Percentiles rank a stretch among this genome's conserved stretches.
These are phyloP conservation scores for Zostera marina DNA, from an alignment of 116 monocot species.

Conservation along the genomic window DNA sequence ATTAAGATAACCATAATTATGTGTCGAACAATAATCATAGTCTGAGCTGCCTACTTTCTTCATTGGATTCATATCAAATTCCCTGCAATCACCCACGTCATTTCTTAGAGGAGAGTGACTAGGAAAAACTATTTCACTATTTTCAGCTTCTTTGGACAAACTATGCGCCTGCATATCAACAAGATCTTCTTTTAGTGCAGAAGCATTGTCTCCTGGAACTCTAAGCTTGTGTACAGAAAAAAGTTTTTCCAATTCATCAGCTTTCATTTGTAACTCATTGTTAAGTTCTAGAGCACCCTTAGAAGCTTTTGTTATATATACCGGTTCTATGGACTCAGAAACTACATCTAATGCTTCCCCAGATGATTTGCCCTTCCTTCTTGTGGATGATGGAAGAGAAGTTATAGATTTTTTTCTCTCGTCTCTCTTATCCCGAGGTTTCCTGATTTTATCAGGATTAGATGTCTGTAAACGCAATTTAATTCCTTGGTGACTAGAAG, in stretches of 20 bases:
- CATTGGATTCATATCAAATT: slow-evolving; percentile 24
- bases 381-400: slow-evolving; percentile 2
- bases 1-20: slow-evolving; percentile 19
- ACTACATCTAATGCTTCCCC: slow-evolving; percentile 9
- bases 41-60: slow-evolving; percentile 39
- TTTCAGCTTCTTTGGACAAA: slow-evolving; percentile 15
- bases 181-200: slow-evolving; percentile 42
- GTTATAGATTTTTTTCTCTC: slow-evolving; percentile 14
- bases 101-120: slow-evolving; percentile 7
- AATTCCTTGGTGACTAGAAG: slow-evolving; percentile 10
- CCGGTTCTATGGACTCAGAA: slow-evolving; percentile 16
- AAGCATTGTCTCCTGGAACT: slow-evolving; percentile 40
- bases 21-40: slow-evolving; percentile 10
- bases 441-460: slow-evolving; percentile 15
- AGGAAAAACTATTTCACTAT: slow-evolving; percentile 11
- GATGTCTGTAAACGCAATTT: slow-evolving; percentile 18
- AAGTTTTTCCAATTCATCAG: slow-evolving; percentile 88
- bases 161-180: slow-evolving; percentile 15
- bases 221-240: slow-evolving; percentile 91
- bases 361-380: slow-evolving; percentile 23
- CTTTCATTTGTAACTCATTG: slow-evolving; percentile 83
- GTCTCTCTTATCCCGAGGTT: slow-evolving; percentile 16
- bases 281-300: slow-evolving; percentile 71
- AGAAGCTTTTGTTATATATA: slow-evolving; percentile 20
- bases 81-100: slow-evolving; percentile 10